These are phyloP conservation scores for Akanthomyces dipterigenus DNA, from an alignment of 2,329 filamentous ascomycete species.

Conservation along the genomic window DNA sequence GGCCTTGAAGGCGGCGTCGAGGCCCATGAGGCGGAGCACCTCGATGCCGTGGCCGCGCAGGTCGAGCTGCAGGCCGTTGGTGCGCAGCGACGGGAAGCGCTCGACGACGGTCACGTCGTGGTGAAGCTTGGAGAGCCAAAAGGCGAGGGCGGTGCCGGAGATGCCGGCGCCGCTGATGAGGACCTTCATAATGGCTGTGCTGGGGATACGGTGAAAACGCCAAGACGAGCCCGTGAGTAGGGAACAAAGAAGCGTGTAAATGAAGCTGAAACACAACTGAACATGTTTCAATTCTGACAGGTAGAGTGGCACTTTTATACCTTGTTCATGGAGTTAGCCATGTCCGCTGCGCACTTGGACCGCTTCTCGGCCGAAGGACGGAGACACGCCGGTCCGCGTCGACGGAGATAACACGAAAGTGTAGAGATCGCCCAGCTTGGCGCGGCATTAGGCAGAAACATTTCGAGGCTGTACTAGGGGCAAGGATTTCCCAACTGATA, in stretches of 20 bases:
- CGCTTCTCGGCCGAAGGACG: constrained; percentile 9
- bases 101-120: constrained; percentile 37
- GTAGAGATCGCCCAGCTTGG: background rate
- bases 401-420: background rate
- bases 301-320: background rate
- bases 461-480: background rate
- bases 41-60: constrained; percentile 44
- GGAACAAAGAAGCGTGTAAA: background rate
- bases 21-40: constrained; percentile 44
- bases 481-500: background rate
- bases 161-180: constrained; percentile 29
- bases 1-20: constrained; percentile 36
- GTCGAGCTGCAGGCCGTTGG: constrained; percentile 47
- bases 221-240: background rate
- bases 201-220: too few relatives aligned
- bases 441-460: too few relatives aligned
- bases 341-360: background rate
- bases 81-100: constrained; percentile 33
- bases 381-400: background rate
- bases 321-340: background rate
- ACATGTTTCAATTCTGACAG: background rate
- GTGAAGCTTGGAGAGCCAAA: constrained; percentile 36
- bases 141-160: constrained; percentile 38
- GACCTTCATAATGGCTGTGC: constrained; percentile 17
- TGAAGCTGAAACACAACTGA: background rate